Evolutionary conservation across 2,329 filamentous ascomycete species (phyloP).

Genomic region (Fusarium heterosporum): DNA sequence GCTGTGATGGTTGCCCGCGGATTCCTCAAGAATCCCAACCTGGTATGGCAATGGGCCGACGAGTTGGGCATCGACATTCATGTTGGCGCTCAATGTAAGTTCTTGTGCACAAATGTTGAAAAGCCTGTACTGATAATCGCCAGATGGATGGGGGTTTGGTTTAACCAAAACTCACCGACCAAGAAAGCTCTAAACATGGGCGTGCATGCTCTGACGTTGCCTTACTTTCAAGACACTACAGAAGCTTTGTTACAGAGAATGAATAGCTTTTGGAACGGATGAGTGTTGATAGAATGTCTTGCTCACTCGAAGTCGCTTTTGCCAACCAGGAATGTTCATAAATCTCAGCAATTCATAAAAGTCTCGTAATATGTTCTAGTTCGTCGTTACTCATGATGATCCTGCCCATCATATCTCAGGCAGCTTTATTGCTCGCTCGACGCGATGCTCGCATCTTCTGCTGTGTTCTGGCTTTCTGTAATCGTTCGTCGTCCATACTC

Average conservation of each 20-base stretch:
- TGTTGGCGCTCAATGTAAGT: constrained; percentile 54
- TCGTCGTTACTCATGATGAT: constrained; percentile 38
- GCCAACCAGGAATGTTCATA: not conserved
- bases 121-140: not conserved
- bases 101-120: accelerated
- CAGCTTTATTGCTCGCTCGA: constrained; percentile 13
- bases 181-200: constrained; percentile 29
- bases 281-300: not conserved
- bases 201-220: accelerated
- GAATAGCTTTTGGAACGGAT: not conserved
- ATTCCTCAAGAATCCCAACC: constrained; percentile 67
- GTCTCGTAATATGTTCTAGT: constrained; percentile 4
- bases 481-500: constrained; percentile 71
- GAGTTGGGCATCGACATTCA: constrained; percentile 61
- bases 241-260: not conserved
- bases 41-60: constrained; percentile 65
- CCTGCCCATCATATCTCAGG: constrained; percentile 9
- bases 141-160: constrained; percentile 45
- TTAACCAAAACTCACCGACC: constrained; percentile 45
- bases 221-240: no score
- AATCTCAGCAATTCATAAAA: not conserved
- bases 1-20: constrained; percentile 60
- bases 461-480: constrained; percentile 41
- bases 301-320: not conserved
- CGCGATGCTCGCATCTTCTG: constrained; percentile 41